These are phyloP conservation scores for Grigorovia yakushimaensis DNA, from an alignment of 805 yeast species.

Conservation along the genomic window DNA sequence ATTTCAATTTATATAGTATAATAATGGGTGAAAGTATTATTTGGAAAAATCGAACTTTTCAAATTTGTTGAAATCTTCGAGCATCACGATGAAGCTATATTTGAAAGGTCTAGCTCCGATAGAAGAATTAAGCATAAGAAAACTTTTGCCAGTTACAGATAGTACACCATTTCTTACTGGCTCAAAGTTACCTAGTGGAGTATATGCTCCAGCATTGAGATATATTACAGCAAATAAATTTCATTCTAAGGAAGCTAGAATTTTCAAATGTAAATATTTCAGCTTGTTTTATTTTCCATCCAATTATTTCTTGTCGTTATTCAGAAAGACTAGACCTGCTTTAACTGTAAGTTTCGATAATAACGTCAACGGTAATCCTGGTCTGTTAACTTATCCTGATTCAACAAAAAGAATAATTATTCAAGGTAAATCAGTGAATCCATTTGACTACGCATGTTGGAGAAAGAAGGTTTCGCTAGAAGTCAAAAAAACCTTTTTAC, in stretches of 20 bases:
- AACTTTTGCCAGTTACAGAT: neutral
- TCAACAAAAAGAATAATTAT: slow-evolving; percentile 4
- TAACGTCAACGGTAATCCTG: slow-evolving; percentile 8
- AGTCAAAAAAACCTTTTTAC: slow-evolving; percentile 11
- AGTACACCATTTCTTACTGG: neutral
- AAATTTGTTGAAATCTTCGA: no score
- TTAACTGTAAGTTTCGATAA: slow-evolving; percentile 9
- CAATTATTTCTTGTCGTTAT: slow-evolving; percentile 20
- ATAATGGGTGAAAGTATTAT: no score
- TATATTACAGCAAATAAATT: slow-evolving; percentile 4
- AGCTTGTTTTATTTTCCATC: slow-evolving; percentile 21
- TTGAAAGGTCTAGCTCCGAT: neutral
- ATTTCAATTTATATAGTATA: neutral
- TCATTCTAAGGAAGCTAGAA: slow-evolving; percentile 11
- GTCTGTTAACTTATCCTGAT: slow-evolving; percentile 12
- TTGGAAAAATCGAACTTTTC: no score
- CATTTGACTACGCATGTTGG: slow-evolving; percentile 20
- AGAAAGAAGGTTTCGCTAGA: slow-evolving; percentile 14
- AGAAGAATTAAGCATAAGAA: no score
- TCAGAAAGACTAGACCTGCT: slow-evolving; percentile 25
- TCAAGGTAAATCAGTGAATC: slow-evolving; percentile 9
- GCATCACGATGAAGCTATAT: neutral
- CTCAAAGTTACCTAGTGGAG: neutral
- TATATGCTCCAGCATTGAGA: slow-evolving; percentile 5
- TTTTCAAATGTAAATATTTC: slow-evolving; percentile 18